Base-by-base conservation (phyloP, 2,329 filamentous ascomycete genomes). In the Fusarium sp. region DNA sequence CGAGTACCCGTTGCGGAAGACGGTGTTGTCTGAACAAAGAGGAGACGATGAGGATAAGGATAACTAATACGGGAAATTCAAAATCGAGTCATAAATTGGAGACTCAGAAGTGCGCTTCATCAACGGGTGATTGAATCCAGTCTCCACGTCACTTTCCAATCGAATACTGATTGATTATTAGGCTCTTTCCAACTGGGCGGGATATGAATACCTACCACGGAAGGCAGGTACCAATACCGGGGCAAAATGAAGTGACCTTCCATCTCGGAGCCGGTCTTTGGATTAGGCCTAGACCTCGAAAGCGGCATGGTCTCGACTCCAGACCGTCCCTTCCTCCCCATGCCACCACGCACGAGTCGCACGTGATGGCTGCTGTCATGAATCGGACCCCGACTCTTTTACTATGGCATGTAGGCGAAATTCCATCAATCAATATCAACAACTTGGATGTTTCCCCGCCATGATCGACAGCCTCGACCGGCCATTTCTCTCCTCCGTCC, bases 401-500 rank as follows among this genome's bases (percentile, higher is more conserved):
- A n/a, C n/a, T n/a, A n/a, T n/a, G n/a, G n/a, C 21, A 55, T n/a
- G 19, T 19, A 19, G 19, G 55, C 36, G 15, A 13, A 35, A 33
- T 35, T 31, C 31, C 25, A 57, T 57, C 36, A 38, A 37, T 61
- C 29, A 17, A 37, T 45, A 49, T 60, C 41, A 48, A 36, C 31
- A 27, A 44, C 14, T 35, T 17, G n/a, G 39, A 29, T 36, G 14
- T 31, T 31, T 43, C 23, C 33, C 39, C 35, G 19, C 45, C 45
- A 37, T 50, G 61, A 62, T 64, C 61, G 56, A 46, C 56, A 61
- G 56, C 61, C 61, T 65, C 51, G 56, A 64, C 50, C 56, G 37
- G 39, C 19, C 46, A 19, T 49, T 44, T 48, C 23, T 19, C 25
- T 60, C 23, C 23, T 31, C 53, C 2, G n/a, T 33, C 47, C 44